Conservation (phyloP, 2,329 filamentous ascomycete species). For the Venturiaceae sp. region DNA sequence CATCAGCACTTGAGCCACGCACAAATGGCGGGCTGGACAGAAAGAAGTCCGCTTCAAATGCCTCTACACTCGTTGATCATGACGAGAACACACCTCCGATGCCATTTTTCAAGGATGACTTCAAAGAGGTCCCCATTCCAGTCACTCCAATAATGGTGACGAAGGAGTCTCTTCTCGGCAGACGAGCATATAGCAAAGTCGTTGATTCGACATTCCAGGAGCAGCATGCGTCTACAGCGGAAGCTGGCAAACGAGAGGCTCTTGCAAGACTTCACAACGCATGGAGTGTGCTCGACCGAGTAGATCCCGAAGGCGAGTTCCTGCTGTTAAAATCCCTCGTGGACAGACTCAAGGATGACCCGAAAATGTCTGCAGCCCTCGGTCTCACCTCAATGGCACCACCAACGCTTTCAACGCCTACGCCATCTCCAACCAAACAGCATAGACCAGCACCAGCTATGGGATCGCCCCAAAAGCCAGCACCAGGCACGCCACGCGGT, state of each 20-base stretch:
- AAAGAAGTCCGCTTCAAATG: conserved; percentile 5
- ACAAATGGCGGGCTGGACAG: background rate
- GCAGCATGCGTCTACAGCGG: conserved; percentile 68
- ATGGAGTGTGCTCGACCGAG: conserved; percentile 71
- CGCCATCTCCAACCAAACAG: conserved; percentile 1
- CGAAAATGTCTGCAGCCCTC: conserved; percentile 46
- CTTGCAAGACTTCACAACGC: conserved; percentile 77
- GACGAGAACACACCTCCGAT: conserved; percentile 7
- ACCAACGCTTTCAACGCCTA: background rate
- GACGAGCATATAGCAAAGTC: conserved; percentile 70
- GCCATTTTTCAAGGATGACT: background rate
- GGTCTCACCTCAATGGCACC: conserved; percentile 19
- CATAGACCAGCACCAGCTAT: background rate
- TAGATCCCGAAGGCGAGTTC: conserved; percentile 85
- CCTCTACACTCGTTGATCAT: conserved; percentile 7
- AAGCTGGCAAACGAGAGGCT: conserved; percentile 65
- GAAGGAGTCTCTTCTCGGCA: conserved; percentile 77
- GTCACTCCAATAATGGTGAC: conserved; percentile 12
- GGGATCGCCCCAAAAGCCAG: background rate
- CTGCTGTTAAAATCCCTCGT: conserved; percentile 72
- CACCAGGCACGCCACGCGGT: background rate
- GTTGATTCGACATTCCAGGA: conserved; percentile 79
- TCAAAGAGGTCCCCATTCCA: conserved; percentile 3
- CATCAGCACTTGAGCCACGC: conserved; percentile 1
- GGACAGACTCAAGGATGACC: conserved; percentile 60